Percentiles rank a stretch among this genome's conserved stretches.
Conservation (phyloP, 495 filamentous ascomycete genomes). For the Xylaria cubensis region DNA sequence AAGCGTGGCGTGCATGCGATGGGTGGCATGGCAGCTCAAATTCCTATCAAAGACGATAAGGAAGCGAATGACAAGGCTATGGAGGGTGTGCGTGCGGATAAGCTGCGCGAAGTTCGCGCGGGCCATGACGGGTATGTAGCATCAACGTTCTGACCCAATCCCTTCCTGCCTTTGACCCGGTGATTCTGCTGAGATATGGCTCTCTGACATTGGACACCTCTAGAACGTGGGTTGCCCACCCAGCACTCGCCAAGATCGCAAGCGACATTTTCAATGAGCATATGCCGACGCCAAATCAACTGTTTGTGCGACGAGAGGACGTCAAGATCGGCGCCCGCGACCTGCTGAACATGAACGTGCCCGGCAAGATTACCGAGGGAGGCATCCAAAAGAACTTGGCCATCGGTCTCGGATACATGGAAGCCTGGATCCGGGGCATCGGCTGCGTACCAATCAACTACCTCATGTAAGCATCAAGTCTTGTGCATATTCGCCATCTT, state of each 20-base stretch:
- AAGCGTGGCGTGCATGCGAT: conserved; percentile 95
- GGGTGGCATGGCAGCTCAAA: conserved; percentile 99
- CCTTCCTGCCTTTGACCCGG: background rate
- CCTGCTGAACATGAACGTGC: conserved; percentile 97
- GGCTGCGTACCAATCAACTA: conserved; percentile 98
- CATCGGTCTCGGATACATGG: conserved; percentile 98
- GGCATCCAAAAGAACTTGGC: conserved; percentile 98
- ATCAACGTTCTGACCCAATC: conserved; percentile 11
- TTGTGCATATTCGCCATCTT: background rate
- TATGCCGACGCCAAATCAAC: conserved; percentile 99
- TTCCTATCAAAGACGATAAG: conserved; percentile 94
- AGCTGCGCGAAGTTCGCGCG: conserved; percentile 93
- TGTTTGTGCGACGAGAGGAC: conserved; percentile 89
- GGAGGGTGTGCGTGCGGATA: conserved; percentile 91
- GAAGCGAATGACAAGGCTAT: conserved; percentile 93
- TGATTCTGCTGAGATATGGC: background rate
- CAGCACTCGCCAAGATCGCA: conserved; percentile 87
- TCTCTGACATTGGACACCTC: conserved; percentile 22
- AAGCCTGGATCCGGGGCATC: conserved; percentile 93
- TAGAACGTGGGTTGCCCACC: conserved; percentile 91
- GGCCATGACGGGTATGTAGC: conserved; percentile 81
- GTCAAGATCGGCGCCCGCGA: conserved; percentile 87
- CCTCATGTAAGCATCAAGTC: conserved; percentile 70
- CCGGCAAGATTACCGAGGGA: conserved; percentile 90
- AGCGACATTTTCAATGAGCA: conserved; percentile 96